These are phyloP conservation scores for Hirschfeldia incana DNA, from an alignment of 345 rosid genomes.

Conservation along the genomic window DNA sequence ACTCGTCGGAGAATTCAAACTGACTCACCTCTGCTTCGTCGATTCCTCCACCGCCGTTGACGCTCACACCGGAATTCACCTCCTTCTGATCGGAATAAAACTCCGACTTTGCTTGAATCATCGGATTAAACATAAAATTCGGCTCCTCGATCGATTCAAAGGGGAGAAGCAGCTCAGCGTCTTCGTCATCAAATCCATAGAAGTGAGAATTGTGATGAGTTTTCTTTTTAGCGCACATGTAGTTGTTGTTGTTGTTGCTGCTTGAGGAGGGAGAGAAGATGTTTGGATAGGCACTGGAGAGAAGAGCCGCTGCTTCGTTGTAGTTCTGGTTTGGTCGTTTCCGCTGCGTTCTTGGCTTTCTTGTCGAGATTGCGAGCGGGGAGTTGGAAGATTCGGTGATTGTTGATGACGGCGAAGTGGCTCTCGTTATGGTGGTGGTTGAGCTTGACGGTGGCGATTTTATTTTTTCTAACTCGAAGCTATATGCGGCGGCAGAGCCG, in stretches of 20 bases:
- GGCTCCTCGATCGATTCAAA: constrained; percentile 58
- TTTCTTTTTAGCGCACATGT: constrained; percentile 33
- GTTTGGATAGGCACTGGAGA: constrained; percentile 82
- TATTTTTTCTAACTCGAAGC: constrained; percentile 69
- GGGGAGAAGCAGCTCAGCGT: constrained; percentile 59
- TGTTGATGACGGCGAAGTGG: constrained; percentile 75
- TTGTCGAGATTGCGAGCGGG: constrained; percentile 71
- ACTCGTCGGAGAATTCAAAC: constrained; percentile 48
- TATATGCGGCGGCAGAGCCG: constrained; percentile 57
- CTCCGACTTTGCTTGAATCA: constrained; percentile 38
- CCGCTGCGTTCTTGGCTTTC: constrained; percentile 76
- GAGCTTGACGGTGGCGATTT: constrained; percentile 59
- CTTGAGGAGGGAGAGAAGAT: constrained; percentile 47
- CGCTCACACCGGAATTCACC: constrained; percentile 38
- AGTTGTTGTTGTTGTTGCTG: neutral
- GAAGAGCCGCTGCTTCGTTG: constrained; percentile 94
- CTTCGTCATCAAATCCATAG: constrained; percentile 46
- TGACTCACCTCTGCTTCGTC: constrained; percentile 31
- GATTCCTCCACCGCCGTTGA: neutral
- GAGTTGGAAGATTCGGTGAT: constrained; percentile 72
- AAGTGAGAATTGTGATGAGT: constrained; percentile 38
- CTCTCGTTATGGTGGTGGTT: constrained; percentile 48
- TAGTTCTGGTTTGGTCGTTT: constrained; percentile 93
- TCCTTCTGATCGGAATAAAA: constrained; percentile 41
- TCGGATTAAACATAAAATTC: constrained; percentile 54